These are phyloP conservation scores for Rhodotorula taiwanensis DNA, from an alignment of 768 basidiomycete species.

Conservation along the genomic window DNA sequence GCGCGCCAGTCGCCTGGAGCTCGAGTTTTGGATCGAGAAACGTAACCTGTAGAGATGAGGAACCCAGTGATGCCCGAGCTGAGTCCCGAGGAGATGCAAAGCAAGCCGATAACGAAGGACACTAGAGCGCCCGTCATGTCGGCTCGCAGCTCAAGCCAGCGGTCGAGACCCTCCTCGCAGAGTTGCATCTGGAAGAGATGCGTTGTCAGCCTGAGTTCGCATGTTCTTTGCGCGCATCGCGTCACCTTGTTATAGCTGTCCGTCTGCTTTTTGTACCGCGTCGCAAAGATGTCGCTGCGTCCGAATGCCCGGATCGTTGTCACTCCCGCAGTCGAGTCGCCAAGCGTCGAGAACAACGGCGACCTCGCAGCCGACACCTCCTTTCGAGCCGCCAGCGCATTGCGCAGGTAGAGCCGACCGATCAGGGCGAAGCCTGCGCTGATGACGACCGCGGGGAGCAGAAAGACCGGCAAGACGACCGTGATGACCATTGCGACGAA, in stretches of 20 bases:
- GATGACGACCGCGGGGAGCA: constrained; percentile 38
- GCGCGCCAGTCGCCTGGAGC: background rate
- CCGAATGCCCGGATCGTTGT: constrained; percentile 48
- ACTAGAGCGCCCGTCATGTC: constrained; percentile 27
- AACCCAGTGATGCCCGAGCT: constrained; percentile 22
- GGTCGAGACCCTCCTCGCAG: constrained; percentile 22
- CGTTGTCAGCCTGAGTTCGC: background rate
- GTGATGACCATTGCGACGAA: constrained; percentile 28
- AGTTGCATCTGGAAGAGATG: constrained; percentile 10
- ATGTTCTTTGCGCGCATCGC: constrained; percentile 37
- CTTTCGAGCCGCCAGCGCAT: constrained; percentile 34
- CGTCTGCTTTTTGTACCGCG: constrained; percentile 43
- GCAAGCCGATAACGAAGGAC: constrained; percentile 36
- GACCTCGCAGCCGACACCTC: constrained; percentile 36
- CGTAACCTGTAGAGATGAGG: constrained; percentile 32
- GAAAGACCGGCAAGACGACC: constrained; percentile 25
- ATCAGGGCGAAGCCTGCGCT: constrained; percentile 42
- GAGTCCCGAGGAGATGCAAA: constrained; percentile 20
- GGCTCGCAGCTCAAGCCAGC: constrained; percentile 28
- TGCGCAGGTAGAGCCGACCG: constrained; percentile 46
- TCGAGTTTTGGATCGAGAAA: background rate
- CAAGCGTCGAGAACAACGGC: constrained; percentile 47
- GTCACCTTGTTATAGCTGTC: constrained; percentile 45
- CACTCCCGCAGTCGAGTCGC: constrained; percentile 46
- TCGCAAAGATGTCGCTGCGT: constrained; percentile 45